These are phyloP conservation scores for Tulasnella sp. DNA, from an alignment of 768 basidiomycete genomes.

Conservation along the genomic window DNA sequence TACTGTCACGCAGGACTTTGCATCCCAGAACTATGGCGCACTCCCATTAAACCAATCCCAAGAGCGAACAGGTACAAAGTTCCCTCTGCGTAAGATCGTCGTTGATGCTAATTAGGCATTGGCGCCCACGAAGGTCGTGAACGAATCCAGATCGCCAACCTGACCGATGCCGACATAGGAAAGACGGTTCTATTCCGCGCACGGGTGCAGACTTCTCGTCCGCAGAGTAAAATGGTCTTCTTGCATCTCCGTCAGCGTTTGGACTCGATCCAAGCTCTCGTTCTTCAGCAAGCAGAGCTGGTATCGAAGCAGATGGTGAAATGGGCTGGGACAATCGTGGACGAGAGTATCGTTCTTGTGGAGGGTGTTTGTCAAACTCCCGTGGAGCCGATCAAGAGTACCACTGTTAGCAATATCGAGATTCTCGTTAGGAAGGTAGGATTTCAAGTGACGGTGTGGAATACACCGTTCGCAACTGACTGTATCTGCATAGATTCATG, in stretches of 20 bases:
- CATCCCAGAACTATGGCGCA: conserved; percentile 70
- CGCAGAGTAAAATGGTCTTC: conserved; percentile 94
- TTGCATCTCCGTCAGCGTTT: conserved; percentile 81
- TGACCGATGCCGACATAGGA: conserved; percentile 53
- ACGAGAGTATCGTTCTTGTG: conserved; percentile 86
- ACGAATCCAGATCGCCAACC: conserved; percentile 51
- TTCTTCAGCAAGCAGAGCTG: conserved; percentile 55
- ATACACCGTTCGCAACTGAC: neutral
- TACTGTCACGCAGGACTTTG: conserved; percentile 48
- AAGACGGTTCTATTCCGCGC: conserved; percentile 76
- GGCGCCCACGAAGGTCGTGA: conserved; percentile 27
- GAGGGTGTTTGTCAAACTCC: conserved; percentile 60
- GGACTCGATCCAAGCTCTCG: conserved; percentile 75
- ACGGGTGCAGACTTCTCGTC: conserved; percentile 80
- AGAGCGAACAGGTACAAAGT: conserved; percentile 38
- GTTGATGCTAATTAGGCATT: neutral
- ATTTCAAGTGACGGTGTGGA: neutral
- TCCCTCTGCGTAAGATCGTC: too few species aligned
- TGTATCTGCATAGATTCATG: conserved; percentile 49
- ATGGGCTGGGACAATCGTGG: conserved; percentile 65
- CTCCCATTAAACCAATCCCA: conserved; percentile 89
- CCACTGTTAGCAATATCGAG: conserved; percentile 78
- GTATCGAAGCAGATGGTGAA: conserved; percentile 97
- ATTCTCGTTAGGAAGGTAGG: conserved; percentile 70
- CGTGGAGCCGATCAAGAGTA: conserved; percentile 81